Evolutionary conservation across 768 basidiomycete species (phyloP), one percentile per base, ranked within the genome.

Genomic region (Lentinus tigrinus): DNA sequence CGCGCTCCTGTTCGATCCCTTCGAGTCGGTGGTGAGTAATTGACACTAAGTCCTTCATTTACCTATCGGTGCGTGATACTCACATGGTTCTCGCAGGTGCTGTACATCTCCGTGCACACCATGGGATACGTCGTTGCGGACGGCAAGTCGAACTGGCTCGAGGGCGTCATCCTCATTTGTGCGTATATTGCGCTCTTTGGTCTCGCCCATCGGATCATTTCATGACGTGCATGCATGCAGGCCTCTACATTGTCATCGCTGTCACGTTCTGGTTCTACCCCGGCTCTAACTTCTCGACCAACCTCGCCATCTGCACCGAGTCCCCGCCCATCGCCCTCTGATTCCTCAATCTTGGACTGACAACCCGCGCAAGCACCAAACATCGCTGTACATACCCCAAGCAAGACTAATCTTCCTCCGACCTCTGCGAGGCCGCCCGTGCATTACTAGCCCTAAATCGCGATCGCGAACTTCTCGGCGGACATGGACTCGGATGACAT

Each of bases 71-170:
- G 3, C 4, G 1, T n/a, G 13, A 26, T 9, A 31, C 28, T 44
- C 23, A 53, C 26, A 34, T 38, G 10, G 3, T 37, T 26, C 16
- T 34, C 10, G 26, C 27, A 66, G 65, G 65, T 66, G 16, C 77
- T 74, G 37, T 81, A 80, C 63, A 75, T 84, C 39, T 77, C 82
- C 70, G 73, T 74, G 7, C 58, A 70, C 63, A 90, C 91, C 3
- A 91, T 96, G 72, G 91, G 89, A 67, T 92, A 91, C 66, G 86
- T 88, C 21, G 82, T 95, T 5, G 81, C 85, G 48, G 95, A 97
- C 64, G 93, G 93, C 13, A 89, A 85, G 68, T 91, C 88, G 27
- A 96, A 95, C 70, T 97, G 94, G 86, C 78, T 97, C n/a, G 94
- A 96, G 72, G 93, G 92, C 23, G 72, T 85, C 64, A 85, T 92